Evolutionary conservation across 179 eudicot genomes (phyloP), one percentile per base, ranked within the genome.

Genomic region (Vitellaria paradoxa): DNA sequence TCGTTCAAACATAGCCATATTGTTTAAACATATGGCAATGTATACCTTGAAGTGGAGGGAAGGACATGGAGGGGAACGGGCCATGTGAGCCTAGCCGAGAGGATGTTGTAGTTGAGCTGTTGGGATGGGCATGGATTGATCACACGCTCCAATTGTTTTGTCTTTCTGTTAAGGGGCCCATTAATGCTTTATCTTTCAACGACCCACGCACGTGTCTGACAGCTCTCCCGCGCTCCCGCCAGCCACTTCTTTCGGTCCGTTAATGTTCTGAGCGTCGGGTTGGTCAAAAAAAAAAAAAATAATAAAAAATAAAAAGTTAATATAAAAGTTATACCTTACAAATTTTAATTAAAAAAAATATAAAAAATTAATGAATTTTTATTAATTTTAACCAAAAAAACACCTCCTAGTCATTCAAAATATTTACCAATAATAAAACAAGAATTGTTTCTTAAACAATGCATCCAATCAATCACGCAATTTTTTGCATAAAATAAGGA

Each of bases 171-270:
- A 47, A 13, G 68, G 81, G 81, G 81, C 57, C 81, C 77, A 40
- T 5, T 26, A 0, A n/a, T 75, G 77, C 70, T 53, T 63, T 6
- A 18, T 13, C 20, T 42, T 20, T 73, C 50, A 40, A 60, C 77
- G 57, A 63, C 53, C 68, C 18, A n/a, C 60, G 65, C 72, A 78
- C 77, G 77, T 78, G 81, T 72, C 77, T 77, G 72, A 78, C 81
- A 78, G 61, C 75, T 50, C 65, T 62, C 68, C 5, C 26, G 30
- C 45, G 55, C 50, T 49, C 53, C 12, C 49, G 65, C 76, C 76
- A 77, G 26, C 70, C 71, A 75, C 26, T 62, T 21, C 66, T 17
- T 30, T 30, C 2, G 37, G 37, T 30, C 37, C 2, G 37, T 30
- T n/a, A n/a, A n/a, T n/a, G n/a, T n/a, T n/a, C n/a, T n/a, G n/a